Percentiles rank a stretch among this genome's conserved stretches.
phyloP scores from a whole-genome alignment of 768 basidiomycete species.

The Phlebiopsis flavidoalba region DNA sequence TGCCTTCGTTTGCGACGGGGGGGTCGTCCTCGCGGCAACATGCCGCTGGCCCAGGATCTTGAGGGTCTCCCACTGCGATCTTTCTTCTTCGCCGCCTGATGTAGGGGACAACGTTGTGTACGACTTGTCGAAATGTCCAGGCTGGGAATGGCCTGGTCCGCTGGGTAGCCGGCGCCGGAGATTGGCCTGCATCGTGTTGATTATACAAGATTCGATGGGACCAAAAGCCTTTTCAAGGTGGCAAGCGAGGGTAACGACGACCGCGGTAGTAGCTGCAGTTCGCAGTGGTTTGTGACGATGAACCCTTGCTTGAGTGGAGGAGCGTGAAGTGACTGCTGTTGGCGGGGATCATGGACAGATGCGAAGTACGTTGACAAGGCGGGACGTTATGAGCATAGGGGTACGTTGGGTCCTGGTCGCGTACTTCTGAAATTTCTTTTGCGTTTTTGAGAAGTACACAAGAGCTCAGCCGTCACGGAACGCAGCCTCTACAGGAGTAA shows the following conservation, averaged over 20 bases:
- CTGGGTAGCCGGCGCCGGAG: conserved; percentile 98
- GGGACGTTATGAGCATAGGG: conserved; percentile 97
- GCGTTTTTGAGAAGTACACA: conserved; percentile 95
- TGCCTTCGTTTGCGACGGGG: conserved; percentile 47
- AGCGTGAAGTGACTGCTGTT: conserved; percentile 68
- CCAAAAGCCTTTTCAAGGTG: conserved; percentile 88
- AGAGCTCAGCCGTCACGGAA: conserved; percentile 84
- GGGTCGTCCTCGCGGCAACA: conserved; percentile 33
- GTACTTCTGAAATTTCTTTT: conserved; percentile 92
- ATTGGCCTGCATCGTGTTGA: conserved; percentile 98
- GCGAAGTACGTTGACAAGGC: conserved; percentile 85
- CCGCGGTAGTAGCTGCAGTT: conserved; percentile 96
- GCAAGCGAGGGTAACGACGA: conserved; percentile 89
- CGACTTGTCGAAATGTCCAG: conserved; percentile 93
- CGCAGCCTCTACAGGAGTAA: conserved; percentile 62
- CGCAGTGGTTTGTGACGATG: conserved; percentile 97
- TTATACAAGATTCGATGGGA: conserved; percentile 85
- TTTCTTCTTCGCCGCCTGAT: conserved; percentile 95
- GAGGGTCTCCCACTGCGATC: conserved; percentile 97
- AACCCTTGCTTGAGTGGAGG: conserved; percentile 78
- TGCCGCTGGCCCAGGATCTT: conserved; percentile 84
- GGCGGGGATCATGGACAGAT: conserved; percentile 78
- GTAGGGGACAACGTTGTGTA: conserved; percentile 94
- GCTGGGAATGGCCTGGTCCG: conserved; percentile 74
- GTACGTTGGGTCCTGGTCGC: conserved; percentile 90